Evolutionary conservation across 2,329 filamentous ascomycete genomes (phyloP).

Genomic region (Aspergillus viridinutans): DNA sequence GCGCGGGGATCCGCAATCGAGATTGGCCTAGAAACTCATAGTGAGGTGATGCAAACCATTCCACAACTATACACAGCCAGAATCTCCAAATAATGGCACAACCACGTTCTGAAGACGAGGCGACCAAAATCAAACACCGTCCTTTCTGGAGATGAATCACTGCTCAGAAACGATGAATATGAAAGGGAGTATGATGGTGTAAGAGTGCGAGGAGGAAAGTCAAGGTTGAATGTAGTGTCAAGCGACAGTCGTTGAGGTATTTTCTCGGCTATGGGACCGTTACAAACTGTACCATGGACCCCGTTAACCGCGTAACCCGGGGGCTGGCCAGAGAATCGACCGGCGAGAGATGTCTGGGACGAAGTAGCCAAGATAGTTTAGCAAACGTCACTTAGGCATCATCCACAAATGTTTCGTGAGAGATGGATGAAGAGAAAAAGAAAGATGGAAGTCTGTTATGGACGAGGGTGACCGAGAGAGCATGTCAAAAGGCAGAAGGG

Average conservation of each 20-base stretch:
- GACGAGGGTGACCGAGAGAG: background rate
- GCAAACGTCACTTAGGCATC: conserved; percentile 15
- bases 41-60: conserved; percentile 5
- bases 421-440: background rate
- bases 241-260: background rate
- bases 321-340: background rate
- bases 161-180: background rate
- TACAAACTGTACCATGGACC: conserved; percentile 21
- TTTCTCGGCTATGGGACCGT: conserved; percentile 15
- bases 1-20: conserved; percentile 10
- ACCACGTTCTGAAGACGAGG: background rate
- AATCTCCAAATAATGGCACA: background rate
- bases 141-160: background rate
- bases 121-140: conserved; percentile 5
- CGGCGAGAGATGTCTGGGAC: background rate
- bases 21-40: conserved; percentile 14
- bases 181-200: background rate
- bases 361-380: background rate
- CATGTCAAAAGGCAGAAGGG: background rate
- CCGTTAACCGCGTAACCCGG: conserved; percentile 15
- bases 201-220: conserved; percentile 6
- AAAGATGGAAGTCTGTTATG: background rate
- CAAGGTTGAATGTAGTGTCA: conserved; percentile 4
- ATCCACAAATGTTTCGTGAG: conserved; percentile 1
- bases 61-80: conserved; percentile 5